Evolutionary conservation across 139 green algal species (phyloP), one percentile per base, ranked within the genome.

Genomic region (Chlamydomonas sphaeroides): DNA sequence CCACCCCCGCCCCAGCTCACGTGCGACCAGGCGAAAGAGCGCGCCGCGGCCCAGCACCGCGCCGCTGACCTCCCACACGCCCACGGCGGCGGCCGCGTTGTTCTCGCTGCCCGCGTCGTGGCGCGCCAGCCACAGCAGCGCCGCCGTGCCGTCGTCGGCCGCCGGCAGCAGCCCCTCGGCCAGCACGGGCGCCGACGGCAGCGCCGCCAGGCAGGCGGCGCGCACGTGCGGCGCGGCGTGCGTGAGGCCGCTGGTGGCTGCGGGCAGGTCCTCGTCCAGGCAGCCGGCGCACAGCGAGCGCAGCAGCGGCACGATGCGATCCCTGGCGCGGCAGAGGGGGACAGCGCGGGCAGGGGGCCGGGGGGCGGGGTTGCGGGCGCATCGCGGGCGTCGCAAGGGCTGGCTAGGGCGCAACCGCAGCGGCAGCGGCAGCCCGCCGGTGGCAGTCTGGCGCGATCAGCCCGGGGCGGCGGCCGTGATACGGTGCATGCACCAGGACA

Each of bases 301-400:
- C 79, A 98, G 86, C 81, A 97, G 80, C 25, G 88, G 87, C 59
- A 92, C 79, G 51, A 97, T 87, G 17, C 89, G 83, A 6, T 93
- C 90, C 88, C 93, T 95, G 89, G 36, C 84, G 35, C 20, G 57
- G 38, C 7, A 21, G 68, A 10, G 45, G 67, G 11, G 42, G 41
- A 28, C 41, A 5, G 42, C 41, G 42, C 6, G 14, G 68, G 45
- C 33, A 7, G 26, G 53, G 51, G 6, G 36, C 25, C 15, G 35
- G 53, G 71, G 28, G 28, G 20, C 8, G 71, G 48, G 21, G 68
- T 6, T 15, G 35, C 11, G 45, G 32, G 11, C 10, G 68, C n/a
- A n/a, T n/a, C n/a, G n/a, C n/a, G n/a, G n/a, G n/a, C n/a, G n/a
- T n/a, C n/a, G n/a, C n/a, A n/a, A n/a, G n/a, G n/a, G n/a, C n/a